These are phyloP conservation scores for Phialophora expanda DNA, from an alignment of 2,329 filamentous ascomycete genomes.

Conservation along the genomic window DNA sequence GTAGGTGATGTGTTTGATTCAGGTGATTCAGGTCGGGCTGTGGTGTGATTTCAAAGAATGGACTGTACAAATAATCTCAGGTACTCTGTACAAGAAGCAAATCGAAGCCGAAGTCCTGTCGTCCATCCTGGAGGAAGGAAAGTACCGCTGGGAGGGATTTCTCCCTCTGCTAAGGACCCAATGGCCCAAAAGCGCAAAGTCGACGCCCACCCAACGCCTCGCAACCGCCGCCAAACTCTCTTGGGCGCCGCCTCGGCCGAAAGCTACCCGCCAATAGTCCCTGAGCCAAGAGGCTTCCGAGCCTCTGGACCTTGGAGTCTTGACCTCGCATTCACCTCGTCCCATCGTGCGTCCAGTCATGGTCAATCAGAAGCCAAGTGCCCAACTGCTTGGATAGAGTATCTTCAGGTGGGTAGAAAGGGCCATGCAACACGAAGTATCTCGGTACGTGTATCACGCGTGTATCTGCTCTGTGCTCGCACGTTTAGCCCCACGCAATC, in stretches of 20 bases:
- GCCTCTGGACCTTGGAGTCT: not conserved
- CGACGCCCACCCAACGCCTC: not conserved
- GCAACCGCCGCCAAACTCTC: not conserved
- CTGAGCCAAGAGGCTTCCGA: not conserved
- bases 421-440: not conserved
- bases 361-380: not conserved
- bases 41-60: not conserved
- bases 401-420: not conserved
- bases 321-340: not conserved
- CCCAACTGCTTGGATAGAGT: not conserved
- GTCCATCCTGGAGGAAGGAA: not conserved
- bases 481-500: conserved; percentile 14
- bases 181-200: not conserved
- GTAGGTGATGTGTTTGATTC: not conserved
- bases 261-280: not conserved
- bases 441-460: not conserved
- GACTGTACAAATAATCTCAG: not conserved
- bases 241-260: conserved; percentile 4
- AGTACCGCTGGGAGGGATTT: not conserved
- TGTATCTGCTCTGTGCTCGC: not conserved
- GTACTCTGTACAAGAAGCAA: not conserved
- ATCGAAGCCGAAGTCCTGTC: not conserved
- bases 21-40: not conserved
- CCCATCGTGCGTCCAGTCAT: not conserved
- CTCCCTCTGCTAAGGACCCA: not conserved